These are phyloP conservation scores for Anisodus tanguticus DNA, from an alignment of 257 asterid species.

Conservation along the genomic window DNA sequence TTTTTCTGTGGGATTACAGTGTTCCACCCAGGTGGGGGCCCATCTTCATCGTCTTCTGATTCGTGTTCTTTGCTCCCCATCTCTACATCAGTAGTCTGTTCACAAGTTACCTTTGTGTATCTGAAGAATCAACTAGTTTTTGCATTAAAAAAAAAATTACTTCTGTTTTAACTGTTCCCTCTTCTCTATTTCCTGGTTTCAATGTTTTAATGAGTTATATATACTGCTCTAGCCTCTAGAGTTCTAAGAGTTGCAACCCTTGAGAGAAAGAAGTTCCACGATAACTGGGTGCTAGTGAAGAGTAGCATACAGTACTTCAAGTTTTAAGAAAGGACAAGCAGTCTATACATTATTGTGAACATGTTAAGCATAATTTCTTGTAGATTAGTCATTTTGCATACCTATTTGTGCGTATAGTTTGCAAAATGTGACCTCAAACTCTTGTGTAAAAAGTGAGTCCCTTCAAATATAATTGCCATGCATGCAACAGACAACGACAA, in stretches of 20 bases:
- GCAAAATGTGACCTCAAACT: not conserved
- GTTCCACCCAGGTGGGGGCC: constrained; percentile 47
- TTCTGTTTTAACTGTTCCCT: not conserved
- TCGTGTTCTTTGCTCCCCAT: constrained; percentile 47
- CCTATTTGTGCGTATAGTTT: constrained; percentile 7
- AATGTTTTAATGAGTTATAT: not conserved
- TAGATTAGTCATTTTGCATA: not conserved
- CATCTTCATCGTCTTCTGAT: constrained; percentile 58
- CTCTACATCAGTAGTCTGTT: constrained; percentile 52
- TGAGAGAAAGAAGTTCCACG: constrained; percentile 3
- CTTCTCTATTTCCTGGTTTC: not conserved
- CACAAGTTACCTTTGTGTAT: constrained; percentile 36
- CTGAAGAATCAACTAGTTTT: constrained; percentile 32
- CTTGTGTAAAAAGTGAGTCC: not conserved
- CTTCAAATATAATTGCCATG: not conserved
- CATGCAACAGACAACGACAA: not conserved
- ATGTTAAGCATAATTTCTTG: not conserved
- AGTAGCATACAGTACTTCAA: not conserved
- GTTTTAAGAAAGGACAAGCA: not conserved
- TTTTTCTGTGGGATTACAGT: not conserved
- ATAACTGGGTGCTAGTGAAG: not conserved
- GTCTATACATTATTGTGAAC: not conserved
- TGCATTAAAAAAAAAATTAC: not conserved
- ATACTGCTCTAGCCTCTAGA: not conserved
- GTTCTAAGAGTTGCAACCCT: not conserved